A percentile compares a stretch with the other conserved stretches of the same genome.
Conservation (phyloP, 345 rosid species). For the Turritis glabra region DNA sequence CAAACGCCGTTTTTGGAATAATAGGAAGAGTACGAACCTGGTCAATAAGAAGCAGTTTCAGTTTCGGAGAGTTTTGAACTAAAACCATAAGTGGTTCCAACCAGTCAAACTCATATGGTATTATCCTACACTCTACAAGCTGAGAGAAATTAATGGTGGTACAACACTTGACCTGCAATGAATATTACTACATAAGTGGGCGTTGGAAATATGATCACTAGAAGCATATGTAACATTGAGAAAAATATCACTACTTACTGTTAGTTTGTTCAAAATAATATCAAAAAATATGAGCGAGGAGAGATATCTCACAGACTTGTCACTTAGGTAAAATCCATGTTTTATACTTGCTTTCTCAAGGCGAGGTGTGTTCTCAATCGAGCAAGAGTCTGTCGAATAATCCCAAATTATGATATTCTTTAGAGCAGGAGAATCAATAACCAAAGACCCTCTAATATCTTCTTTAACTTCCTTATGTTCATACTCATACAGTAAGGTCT, state of each 20-base stretch:
- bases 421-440: not conserved
- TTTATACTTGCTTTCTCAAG: not conserved
- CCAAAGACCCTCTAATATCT: not conserved
- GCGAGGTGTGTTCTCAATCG: not conserved
- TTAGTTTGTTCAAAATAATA: not conserved
- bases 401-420: not conserved
- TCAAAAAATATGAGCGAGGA: not conserved
- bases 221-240: not conserved
- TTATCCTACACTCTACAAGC: not conserved
- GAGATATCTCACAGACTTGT: not conserved
- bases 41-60: not conserved
- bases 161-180: not conserved
- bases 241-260: not conserved
- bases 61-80: not conserved
- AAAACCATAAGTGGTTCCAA: constrained; percentile 3
- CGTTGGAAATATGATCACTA: not conserved
- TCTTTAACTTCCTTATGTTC: not conserved
- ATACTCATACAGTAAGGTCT: not conserved
- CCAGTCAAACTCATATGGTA: not conserved
- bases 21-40: not conserved
- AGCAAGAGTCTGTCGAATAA: not conserved
- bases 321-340: not conserved
- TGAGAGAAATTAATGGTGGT: not conserved
- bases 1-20: not conserved
- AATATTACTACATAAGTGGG: not conserved